These are phyloP conservation scores for Talaromyces borbonicus DNA, from an alignment of 495 filamentous ascomycete species.

Conservation along the genomic window DNA sequence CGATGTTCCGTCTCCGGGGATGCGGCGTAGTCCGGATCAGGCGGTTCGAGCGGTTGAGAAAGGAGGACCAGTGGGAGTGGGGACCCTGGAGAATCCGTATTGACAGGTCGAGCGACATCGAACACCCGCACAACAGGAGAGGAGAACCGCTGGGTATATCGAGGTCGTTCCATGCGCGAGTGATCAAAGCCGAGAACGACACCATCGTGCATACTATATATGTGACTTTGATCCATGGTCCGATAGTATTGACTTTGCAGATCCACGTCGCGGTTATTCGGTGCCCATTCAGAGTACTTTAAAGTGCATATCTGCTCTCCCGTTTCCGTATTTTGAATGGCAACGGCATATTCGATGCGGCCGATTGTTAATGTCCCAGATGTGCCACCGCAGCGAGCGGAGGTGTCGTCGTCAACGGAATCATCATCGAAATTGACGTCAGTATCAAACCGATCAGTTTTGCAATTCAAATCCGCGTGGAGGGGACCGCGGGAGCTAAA, in stretches of 20 bases:
- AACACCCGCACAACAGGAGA: slow-evolving; percentile 86
- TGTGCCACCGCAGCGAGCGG: slow-evolving; percentile 58
- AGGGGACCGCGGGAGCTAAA: slow-evolving; percentile 51
- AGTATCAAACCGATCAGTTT: slow-evolving; percentile 17
- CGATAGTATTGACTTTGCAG: slow-evolving; percentile 68
- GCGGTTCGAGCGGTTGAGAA: slow-evolving; percentile 71
- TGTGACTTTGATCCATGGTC: slow-evolving; percentile 80
- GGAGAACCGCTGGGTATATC: slow-evolving; percentile 59
- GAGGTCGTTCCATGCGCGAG: slow-evolving; percentile 40
- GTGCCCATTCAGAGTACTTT: slow-evolving; percentile 89
- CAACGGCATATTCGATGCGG: slow-evolving; percentile 78
- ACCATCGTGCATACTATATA: slow-evolving; percentile 84
- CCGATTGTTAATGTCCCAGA: slow-evolving; percentile 68
- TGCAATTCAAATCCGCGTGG: slow-evolving; percentile 39
- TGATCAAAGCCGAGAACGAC: slow-evolving; percentile 72
- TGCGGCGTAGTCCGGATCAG: slow-evolving; percentile 44
- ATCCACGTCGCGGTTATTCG: slow-evolving; percentile 85
- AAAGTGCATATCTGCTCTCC: slow-evolving; percentile 77
- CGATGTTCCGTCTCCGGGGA: slow-evolving; percentile 49
- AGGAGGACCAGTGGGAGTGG: slow-evolving; percentile 60
- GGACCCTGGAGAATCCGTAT: slow-evolving; percentile 44
- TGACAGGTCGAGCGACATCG: slow-evolving; percentile 68
- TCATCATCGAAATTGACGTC: slow-evolving; percentile 36
- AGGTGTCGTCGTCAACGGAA: slow-evolving; percentile 50
- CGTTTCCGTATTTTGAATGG: slow-evolving; percentile 66